Evolutionary conservation across 345 rosid species (phyloP).

Genomic region (Lagerstroemia speciosa): DNA sequence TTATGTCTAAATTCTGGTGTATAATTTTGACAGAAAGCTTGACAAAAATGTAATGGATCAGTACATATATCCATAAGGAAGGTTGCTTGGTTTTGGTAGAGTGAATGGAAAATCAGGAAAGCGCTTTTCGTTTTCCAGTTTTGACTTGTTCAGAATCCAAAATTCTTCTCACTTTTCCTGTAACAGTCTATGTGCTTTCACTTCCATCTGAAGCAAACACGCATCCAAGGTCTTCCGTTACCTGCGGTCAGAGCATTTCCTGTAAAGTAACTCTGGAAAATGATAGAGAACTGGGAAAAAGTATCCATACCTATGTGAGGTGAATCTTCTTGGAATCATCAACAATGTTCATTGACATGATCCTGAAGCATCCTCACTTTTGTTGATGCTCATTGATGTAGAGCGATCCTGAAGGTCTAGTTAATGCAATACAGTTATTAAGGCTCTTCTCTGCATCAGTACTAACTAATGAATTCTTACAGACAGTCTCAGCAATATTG

Average conservation of each 20-base stretch:
- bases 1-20: too few species aligned
- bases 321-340: slow-evolving; percentile 54
- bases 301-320: slow-evolving; percentile 45
- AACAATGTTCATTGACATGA: slow-evolving; percentile 73
- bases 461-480: slow-evolving; percentile 17
- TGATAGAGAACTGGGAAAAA: neutral
- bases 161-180: slow-evolving; percentile 67
- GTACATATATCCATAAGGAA: too few species aligned
- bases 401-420: slow-evolving; percentile 16
- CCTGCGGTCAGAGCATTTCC: slow-evolving; percentile 24
- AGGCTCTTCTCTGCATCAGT: slow-evolving; percentile 13
- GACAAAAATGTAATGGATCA: too few species aligned
- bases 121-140: too few species aligned
- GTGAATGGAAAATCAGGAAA: slow-evolving; percentile 35
- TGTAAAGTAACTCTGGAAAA: neutral
- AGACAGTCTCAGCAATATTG: slow-evolving; percentile 18
- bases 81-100: neutral
- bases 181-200: slow-evolving; percentile 61
- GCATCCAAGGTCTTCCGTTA: slow-evolving; percentile 64
- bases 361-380: slow-evolving; percentile 28
- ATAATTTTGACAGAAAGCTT: too few species aligned
- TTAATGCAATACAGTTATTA: slow-evolving; percentile 17
- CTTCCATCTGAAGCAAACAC: slow-evolving; percentile 44
- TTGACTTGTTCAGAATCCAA: too few species aligned
- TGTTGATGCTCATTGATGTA: slow-evolving; percentile 17